phyloP scores from a whole-genome alignment of 345 rosid species.

The Adansonia digitata region DNA sequence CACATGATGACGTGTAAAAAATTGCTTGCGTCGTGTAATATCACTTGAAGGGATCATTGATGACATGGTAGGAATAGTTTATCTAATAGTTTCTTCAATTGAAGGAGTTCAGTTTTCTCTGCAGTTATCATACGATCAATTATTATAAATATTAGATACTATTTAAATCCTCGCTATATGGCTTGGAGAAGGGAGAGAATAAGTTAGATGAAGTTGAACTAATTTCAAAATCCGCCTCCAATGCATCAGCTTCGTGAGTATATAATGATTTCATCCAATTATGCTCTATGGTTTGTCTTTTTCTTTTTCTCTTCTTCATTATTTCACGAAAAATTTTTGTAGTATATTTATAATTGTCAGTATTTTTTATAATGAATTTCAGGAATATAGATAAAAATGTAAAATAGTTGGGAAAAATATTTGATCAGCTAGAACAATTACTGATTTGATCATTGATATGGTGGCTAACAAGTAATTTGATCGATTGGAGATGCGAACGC shows the following conservation, averaged over 20 bases:
- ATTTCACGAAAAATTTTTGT: slow-evolving; percentile 19
- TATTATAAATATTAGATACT: too few species aligned
- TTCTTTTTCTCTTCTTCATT: background rate
- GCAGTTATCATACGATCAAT: too few species aligned
- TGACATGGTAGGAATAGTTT: too few species aligned
- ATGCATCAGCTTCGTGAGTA: slow-evolving; percentile 33
- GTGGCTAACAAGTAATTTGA: background rate
- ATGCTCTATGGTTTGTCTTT: slow-evolving; percentile 7
- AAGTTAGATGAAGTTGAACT: slow-evolving; percentile 67
- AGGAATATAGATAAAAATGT: background rate
- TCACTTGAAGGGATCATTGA: too few species aligned
- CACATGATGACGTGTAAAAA: too few species aligned
- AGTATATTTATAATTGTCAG: background rate
- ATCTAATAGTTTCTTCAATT: too few species aligned
- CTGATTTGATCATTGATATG: background rate
- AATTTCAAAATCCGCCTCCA: slow-evolving; percentile 47
- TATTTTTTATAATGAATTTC: background rate
- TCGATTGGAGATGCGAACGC: background rate
- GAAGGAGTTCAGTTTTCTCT: too few species aligned
- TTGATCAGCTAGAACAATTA: background rate
- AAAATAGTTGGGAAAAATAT: background rate
- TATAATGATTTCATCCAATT: background rate
- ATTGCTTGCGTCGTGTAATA: too few species aligned
- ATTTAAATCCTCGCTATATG: background rate
- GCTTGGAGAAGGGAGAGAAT: slow-evolving; percentile 61